Percentiles rank a stretch among this genome's conserved stretches.
Evolutionary conservation across 495 filamentous ascomycete species (phyloP).

Genomic region (Neurospora sublineolata): DNA sequence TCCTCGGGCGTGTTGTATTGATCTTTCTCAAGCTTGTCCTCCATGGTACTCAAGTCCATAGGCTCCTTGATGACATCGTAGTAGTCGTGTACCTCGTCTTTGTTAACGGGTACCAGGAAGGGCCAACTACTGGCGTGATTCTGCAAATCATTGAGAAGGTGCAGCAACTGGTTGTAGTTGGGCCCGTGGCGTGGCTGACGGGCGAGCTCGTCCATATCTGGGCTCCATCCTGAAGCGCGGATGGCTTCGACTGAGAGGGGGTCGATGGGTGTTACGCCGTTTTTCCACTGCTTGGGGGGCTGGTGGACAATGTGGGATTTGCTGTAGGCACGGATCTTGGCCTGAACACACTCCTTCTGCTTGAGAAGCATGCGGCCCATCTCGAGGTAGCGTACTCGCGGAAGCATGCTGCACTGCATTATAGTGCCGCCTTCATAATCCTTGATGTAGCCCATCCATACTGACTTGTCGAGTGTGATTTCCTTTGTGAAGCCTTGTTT

Average conservation of each 20-base stretch:
- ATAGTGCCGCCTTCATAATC: conserved; percentile 98
- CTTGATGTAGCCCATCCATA: conserved; percentile 99
- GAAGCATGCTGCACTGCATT: conserved; percentile 98
- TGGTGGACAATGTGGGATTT: conserved; percentile 80
- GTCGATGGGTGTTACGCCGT: conserved; percentile 50
- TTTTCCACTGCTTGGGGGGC: conserved; percentile 73
- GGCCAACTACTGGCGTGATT: conserved; percentile 89
- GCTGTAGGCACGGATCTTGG: conserved; percentile 86
- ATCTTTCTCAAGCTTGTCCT: conserved; percentile 87
- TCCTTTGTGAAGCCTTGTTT: conserved; percentile 99
- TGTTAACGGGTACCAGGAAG: conserved; percentile 86
- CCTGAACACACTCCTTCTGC: conserved; percentile 87
- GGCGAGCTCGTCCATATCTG: conserved; percentile 93
- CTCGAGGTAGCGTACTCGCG: conserved; percentile 88
- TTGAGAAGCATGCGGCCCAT: conserved; percentile 90
- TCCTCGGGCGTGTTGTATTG: conserved; percentile 85
- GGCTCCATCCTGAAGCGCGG: conserved; percentile 84
- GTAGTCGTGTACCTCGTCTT: conserved; percentile 91
- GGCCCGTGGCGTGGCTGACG: conserved; percentile 95
- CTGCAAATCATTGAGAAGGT: conserved; percentile 89
- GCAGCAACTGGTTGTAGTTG: conserved; percentile 85
- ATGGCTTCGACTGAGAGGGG: conserved; percentile 74
- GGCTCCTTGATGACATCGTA: conserved; percentile 97
- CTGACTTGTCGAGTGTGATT: conserved; percentile 77
- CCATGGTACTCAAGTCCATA: conserved; percentile 96